Base-by-base conservation (phyloP, 176 grass and related monocot species). In the Carex kokanica region DNA sequence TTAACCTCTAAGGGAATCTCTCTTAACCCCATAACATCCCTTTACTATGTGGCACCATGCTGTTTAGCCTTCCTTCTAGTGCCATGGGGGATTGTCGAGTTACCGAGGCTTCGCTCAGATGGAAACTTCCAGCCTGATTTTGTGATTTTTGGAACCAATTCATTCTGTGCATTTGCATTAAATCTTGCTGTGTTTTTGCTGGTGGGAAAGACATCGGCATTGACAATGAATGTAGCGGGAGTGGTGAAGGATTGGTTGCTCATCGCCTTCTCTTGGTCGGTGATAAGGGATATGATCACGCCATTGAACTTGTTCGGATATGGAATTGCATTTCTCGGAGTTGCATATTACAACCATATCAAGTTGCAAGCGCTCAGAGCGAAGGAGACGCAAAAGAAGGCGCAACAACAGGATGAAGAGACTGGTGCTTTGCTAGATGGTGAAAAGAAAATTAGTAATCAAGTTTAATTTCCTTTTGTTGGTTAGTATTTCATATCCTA, bases 171-270 rank as follows among this genome's bases (percentile, higher is more conserved):
- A 63, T 97, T 97, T 9, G 95, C 95, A 49, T 91, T 97, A 5
- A 97, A 97, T 77, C 95, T 97, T 10, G 95, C 95, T 0, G 95
- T 97, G 0, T 97, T 97, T 88, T 78, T 97, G 52, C 95, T 97
- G 4, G 95, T 97, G 17, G 95, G 95, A 15, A 97, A 97, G 88
- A 97, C 95, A 57, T 97, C 95, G 17, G 95, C 95, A 58, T 89
- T 97, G 51, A 97, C 95, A 61, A 97, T 97, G 95, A 97, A 97
- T 25, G 95, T 97, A 2, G 95, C 92, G 0, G 95, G 95, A 2
- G 95, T 97, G 0, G 95, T 97, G 67, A 97, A 97, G 87, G 95
- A 97, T 65, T 97, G 95, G 95, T 91, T 97, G 17, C 75, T 97
- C 60, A 97, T 97, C 54, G 90, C 95, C 29, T 97, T 97, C 90